A percentile compares a stretch with the other conserved stretches of the same genome.
These are phyloP conservation scores for Litchi chinensis DNA, from an alignment of 345 rosid species.

Conservation along the genomic window DNA sequence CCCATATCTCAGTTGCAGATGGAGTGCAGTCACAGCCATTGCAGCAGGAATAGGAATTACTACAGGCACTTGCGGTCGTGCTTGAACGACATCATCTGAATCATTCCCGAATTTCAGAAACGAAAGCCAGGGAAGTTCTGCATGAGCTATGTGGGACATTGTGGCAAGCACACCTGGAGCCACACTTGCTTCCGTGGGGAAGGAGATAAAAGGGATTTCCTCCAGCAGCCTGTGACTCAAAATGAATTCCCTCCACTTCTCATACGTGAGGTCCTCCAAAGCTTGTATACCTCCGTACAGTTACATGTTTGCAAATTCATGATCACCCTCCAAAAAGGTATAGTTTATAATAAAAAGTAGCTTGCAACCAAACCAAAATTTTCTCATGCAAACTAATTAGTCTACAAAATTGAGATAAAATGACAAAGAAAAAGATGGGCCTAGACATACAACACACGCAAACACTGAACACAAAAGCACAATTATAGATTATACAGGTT, in stretches of 20 bases:
- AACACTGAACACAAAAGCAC: not conserved
- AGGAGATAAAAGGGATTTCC: slow-evolving; percentile 56
- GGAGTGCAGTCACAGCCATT: slow-evolving; percentile 62
- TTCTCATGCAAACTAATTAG: not conserved
- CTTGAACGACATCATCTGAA: slow-evolving; percentile 24
- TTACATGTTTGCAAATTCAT: slow-evolving; percentile 11
- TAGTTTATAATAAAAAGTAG: not conserved
- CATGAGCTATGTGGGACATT: slow-evolving; percentile 67
- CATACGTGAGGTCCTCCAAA: slow-evolving; percentile 67
- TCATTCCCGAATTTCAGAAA: slow-evolving; percentile 36
- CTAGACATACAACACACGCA: not conserved
- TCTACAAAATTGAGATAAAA: not conserved
- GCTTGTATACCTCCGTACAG: slow-evolving; percentile 68
- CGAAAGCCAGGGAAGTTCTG: slow-evolving; percentile 69
- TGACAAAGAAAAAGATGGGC: not conserved
- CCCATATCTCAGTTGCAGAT: slow-evolving; percentile 64
- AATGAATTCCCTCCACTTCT: slow-evolving; percentile 58
- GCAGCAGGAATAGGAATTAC: slow-evolving; percentile 62
- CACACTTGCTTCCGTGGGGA: slow-evolving; percentile 58
- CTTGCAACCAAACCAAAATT: not conserved
- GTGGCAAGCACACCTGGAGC: slow-evolving; percentile 61
- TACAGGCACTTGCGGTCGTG: slow-evolving; percentile 55
- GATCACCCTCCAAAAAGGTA: not conserved
- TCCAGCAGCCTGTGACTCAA: slow-evolving; percentile 57
- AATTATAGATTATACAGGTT: not conserved